These are phyloP conservation scores for Talaromyces trachyspermus DNA, from an alignment of 495 filamentous ascomycete genomes.

Conservation along the genomic window DNA sequence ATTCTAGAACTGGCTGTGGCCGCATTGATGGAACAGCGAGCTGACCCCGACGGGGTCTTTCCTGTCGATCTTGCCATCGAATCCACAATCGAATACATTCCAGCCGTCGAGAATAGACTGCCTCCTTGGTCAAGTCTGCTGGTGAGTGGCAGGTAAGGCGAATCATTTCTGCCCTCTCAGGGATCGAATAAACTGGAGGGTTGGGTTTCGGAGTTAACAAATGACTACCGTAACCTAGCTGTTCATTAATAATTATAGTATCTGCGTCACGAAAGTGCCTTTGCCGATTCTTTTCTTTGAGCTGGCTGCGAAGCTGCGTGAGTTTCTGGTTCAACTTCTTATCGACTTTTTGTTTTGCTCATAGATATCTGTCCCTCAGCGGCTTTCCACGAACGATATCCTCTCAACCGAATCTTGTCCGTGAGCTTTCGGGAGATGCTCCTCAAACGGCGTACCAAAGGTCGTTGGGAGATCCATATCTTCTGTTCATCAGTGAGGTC, in stretches of 20 bases:
- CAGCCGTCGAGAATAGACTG: slow-evolving; percentile 1
- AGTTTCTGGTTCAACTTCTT: slow-evolving; percentile 1
- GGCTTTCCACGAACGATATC: slow-evolving; percentile 9
- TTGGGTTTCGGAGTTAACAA: neutral
- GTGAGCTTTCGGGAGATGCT: neutral
- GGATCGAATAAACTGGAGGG: neutral
- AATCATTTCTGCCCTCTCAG: neutral
- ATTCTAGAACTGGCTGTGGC: neutral
- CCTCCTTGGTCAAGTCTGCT: neutral
- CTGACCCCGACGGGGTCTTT: neutral
- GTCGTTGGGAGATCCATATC: neutral
- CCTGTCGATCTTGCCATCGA: neutral
- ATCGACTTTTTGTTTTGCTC: slow-evolving; percentile 6
- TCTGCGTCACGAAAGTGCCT: slow-evolving; percentile 6
- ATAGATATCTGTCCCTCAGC: slow-evolving; percentile 9
- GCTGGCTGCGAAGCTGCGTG: neutral
- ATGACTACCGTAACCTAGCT: neutral
- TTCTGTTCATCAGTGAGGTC: slow-evolving; percentile 5
- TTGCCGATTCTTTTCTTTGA: slow-evolving; percentile 3
- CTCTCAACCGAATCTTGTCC: neutral
- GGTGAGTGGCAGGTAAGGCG: neutral
- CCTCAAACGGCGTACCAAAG: neutral
- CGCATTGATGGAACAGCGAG: neutral
- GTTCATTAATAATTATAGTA: neutral
- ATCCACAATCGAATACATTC: neutral